Evolutionary conservation across 2,329 filamentous ascomycete species (phyloP), one percentile per base, ranked within the genome.

Genomic region (Ophiostoma quercus): DNA sequence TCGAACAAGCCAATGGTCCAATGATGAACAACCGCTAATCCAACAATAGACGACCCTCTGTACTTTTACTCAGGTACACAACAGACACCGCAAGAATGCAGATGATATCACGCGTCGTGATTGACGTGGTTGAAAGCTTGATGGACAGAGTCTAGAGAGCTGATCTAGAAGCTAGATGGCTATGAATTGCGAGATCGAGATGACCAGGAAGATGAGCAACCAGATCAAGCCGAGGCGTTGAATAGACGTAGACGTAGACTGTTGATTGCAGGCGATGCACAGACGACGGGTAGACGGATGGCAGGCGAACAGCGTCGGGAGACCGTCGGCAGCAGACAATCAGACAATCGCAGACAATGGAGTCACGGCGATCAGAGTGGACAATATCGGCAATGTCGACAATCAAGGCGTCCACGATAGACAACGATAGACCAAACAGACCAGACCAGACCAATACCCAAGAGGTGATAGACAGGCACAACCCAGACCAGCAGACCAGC

Each of bases 91-190:
- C 57, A 32, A 62, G 22, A 62, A 62, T 62, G 25, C 57, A 62
- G 25, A 34, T 62, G 57, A 62, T 62, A 62, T 62, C 57, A 62
- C 57, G 57, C 57, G 57, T 62, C 57, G 57, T 62, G 25, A 8
- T 62, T 62, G 25, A 25, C 51, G 57, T 32, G 14, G 25, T 62
- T 19, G 25, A 32, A 32, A 62, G 25, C 25, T 32, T 16, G 57
- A 62, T 57, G 51, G 12, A 57, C 8, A 12, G 3, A 29, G 51
- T 41, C 51, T 57, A 57, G 51, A 57, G n/a, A 29, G 51, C 51
- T 29, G 51, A 25, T 22, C 51, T 57, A 25, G 51, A 25, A 62
- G 25, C 25, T 62, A 32, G n/a, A 57, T 22, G 51, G 51, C 16
- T 22, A 25, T 29, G 14, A 6, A 62, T 62, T 62, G 57, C 25